Percentiles rank a stretch among this genome's conserved stretches.
phyloP scores from a whole-genome alignment of 2,329 filamentous ascomycete species.

The Aspergillus aculeatus region DNA sequence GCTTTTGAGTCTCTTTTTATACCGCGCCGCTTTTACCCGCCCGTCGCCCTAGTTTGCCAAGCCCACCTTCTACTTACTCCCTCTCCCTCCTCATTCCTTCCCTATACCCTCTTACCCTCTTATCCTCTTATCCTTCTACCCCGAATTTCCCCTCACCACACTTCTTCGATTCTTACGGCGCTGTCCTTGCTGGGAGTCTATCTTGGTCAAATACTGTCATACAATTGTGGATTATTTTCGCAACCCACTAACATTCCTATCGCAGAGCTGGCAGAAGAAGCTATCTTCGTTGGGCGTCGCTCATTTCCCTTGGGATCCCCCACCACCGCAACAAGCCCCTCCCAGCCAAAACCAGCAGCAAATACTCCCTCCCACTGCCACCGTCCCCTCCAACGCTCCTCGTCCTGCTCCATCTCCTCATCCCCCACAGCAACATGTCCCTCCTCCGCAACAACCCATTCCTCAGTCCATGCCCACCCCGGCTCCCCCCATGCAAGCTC shows the following conservation, averaged over 20 bases:
- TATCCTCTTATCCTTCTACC: background rate
- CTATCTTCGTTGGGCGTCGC: conserved; percentile 81
- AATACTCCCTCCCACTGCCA: conserved; percentile 39
- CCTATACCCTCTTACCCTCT: conserved; percentile 13
- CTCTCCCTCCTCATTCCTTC: conserved; percentile 11
- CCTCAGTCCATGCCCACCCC: conserved; percentile 33
- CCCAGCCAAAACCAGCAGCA: conserved; percentile 40
- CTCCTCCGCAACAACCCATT: conserved; percentile 36
- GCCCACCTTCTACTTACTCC: conserved; percentile 13
- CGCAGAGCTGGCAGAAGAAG: conserved; percentile 90
- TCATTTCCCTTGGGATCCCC: conserved; percentile 92
- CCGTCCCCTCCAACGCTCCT: conserved; percentile 47
- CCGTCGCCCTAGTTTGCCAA: conserved; percentile 22
- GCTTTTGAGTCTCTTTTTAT: conserved; percentile 45
- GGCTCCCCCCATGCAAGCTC: conserved; percentile 26
- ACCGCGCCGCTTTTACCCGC: conserved; percentile 36
- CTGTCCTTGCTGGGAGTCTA: background rate
- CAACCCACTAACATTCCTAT: conserved; percentile 8
- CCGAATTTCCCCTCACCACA: background rate
- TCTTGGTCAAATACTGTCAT: background rate
- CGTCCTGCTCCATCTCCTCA: conserved; percentile 33
- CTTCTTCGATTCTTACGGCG: no score
- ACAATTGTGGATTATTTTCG: no score
- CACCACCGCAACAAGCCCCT: conserved; percentile 59
- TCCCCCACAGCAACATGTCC: conserved; percentile 36